Conservation (phyloP, 2,329 filamentous ascomycete species). For the Ascocoryne sarcoides region DNA sequence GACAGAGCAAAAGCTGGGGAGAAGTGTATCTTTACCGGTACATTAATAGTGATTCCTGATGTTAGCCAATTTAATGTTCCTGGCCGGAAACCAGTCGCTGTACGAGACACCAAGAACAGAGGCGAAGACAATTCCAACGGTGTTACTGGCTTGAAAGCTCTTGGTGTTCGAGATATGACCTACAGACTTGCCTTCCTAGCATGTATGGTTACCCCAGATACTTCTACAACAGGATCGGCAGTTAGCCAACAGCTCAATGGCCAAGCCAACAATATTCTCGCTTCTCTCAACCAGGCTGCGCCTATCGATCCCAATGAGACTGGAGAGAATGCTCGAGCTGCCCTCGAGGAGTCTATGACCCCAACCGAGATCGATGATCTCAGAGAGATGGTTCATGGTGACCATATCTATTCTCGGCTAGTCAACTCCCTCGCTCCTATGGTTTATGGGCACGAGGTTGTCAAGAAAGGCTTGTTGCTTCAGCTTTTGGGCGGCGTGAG, state of each 20-base stretch:
- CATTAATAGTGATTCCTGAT: constrained; percentile 91
- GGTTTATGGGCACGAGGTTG: constrained; percentile 93
- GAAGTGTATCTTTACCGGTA: constrained; percentile 96
- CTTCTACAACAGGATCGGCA: constrained; percentile 67
- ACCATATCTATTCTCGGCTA: constrained; percentile 87
- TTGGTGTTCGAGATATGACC: constrained; percentile 90
- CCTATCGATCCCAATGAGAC: constrained; percentile 58
- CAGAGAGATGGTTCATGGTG: constrained; percentile 85
- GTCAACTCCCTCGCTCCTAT: constrained; percentile 93
- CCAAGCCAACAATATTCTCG: constrained; percentile 76
- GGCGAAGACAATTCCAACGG: constrained; percentile 73
- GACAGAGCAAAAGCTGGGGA: constrained; percentile 95
- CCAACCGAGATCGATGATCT: constrained; percentile 84
- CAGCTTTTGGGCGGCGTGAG: constrained; percentile 94
- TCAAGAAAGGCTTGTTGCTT: constrained; percentile 91
- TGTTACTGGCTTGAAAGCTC: constrained; percentile 78
- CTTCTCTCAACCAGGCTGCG: constrained; percentile 67
- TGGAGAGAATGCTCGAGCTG: constrained; percentile 79
- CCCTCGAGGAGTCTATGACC: constrained; percentile 79
- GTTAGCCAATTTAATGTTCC: constrained; percentile 91
- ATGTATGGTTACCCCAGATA: constrained; percentile 91
- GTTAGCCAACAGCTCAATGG: constrained; percentile 60
- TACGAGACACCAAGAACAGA: constrained; percentile 73
- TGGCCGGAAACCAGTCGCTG: constrained; percentile 71
- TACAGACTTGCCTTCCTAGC: constrained; percentile 95